These are phyloP conservation scores for Trametes versicolor DNA, from an alignment of 1,284 basidiomycete species.

Conservation along the genomic window DNA sequence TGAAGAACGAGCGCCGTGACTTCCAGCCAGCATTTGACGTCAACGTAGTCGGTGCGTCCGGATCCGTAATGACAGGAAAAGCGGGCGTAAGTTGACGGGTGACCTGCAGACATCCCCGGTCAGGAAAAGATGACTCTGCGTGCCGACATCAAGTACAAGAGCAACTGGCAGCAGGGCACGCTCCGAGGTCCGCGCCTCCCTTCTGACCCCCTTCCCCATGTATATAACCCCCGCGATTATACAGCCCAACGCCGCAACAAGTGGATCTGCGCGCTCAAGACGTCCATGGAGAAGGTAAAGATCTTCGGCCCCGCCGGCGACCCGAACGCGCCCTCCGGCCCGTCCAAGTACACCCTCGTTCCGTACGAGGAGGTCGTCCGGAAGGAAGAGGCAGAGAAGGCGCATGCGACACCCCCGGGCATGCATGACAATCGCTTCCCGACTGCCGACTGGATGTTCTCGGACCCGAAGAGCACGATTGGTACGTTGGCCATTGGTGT, in stretches of 20 bases:
- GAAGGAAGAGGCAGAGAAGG: conserved; percentile 49
- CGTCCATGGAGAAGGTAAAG: conserved; percentile 71
- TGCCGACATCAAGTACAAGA: conserved; percentile 92
- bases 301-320: conserved; percentile 83
- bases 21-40: conserved; percentile 81
- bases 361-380: conserved; percentile 72
- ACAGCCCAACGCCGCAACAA: conserved; percentile 85
- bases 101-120: conserved; percentile 75
- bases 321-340: conserved; percentile 62
- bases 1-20: conserved; percentile 76
- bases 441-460: conserved; percentile 57
- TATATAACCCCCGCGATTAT: conserved; percentile 10
- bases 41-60: conserved; percentile 62
- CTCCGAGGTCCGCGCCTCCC: conserved; percentile 63
- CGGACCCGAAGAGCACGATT: conserved; percentile 60
- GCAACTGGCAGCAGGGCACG: conserved; percentile 86
- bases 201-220: neutral
- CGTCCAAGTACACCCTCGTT: conserved; percentile 72
- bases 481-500: conserved; percentile 48
- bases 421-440: conserved; percentile 33
- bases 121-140: conserved; percentile 84
- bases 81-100: no score
- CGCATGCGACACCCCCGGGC: conserved; percentile 11
- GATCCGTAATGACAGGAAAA: neutral
- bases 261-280: conserved; percentile 90